Evolutionary conservation across 306 rosid genomes (phyloP).

Genomic region (Erythrophleum fordii): DNA sequence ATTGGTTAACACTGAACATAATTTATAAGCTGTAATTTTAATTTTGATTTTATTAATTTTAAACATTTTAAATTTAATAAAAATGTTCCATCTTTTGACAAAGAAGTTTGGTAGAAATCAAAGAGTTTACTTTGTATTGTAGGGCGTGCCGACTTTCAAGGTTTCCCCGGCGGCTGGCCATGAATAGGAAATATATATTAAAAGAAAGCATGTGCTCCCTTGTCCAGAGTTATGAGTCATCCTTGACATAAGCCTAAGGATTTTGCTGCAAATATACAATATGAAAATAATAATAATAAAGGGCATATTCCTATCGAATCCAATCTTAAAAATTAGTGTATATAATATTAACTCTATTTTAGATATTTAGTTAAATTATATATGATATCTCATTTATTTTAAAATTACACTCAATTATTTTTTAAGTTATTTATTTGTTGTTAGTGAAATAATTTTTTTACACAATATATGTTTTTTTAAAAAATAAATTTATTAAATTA

Average conservation of each 20-base stretch:
- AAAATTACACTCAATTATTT: too few relatives aligned
- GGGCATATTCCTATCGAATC: neutral
- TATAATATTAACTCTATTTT: neutral
- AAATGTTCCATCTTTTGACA: neutral
- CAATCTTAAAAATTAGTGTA: neutral
- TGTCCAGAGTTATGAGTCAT: constrained; percentile 8
- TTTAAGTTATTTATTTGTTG: too few relatives aligned
- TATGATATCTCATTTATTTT: neutral
- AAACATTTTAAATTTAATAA: neutral
- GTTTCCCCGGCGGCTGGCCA: constrained; percentile 17
- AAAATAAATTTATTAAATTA: too few relatives aligned
- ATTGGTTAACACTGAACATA: neutral
- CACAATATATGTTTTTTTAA: too few relatives aligned
- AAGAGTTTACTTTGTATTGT: neutral
- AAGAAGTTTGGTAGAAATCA: neutral
- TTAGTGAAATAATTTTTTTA: too few relatives aligned
- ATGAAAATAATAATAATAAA: neutral
- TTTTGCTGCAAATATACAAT: neutral
- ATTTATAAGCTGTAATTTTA: neutral
- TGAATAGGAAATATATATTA: constrained; percentile 25
- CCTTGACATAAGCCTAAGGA: neutral
- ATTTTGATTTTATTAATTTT: neutral
- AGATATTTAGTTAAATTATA: neutral
- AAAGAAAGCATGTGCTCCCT: neutral
- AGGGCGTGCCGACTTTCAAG: neutral